phyloP scores from a whole-genome alignment of 805 yeast genomes.

The Candida pseudofarinosa region DNA sequence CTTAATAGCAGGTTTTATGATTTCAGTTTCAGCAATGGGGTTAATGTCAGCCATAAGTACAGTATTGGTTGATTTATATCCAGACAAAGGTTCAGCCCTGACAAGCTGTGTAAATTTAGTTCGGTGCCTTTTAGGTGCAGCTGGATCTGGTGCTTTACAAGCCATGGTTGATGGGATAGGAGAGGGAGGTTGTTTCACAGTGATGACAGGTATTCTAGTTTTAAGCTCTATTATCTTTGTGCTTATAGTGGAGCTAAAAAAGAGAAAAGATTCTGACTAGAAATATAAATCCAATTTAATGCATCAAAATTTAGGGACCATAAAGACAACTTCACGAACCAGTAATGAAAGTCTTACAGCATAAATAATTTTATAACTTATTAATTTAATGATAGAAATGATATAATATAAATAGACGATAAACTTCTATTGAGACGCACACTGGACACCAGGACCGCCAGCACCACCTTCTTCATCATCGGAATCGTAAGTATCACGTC shows the following conservation, averaged over 20 bases:
- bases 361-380: too few relatives aligned
- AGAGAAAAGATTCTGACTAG: too few relatives aligned
- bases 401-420: neutral
- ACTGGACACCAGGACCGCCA: conserved; percentile 76
- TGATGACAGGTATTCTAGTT: conserved; percentile 50
- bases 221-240: conserved; percentile 1
- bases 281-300: too few relatives aligned
- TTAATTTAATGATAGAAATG: neutral
- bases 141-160: conserved; percentile 62
- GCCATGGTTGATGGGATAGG: conserved; percentile 56
- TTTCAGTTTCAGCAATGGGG: conserved; percentile 57
- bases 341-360: too few relatives aligned
- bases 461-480: conserved; percentile 47
- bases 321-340: too few relatives aligned
- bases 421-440: conserved; percentile 76
- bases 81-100: conserved; percentile 67
- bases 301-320: too few relatives aligned
- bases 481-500: conserved; percentile 42
- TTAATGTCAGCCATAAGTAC: conserved; percentile 59
- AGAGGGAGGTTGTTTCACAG: conserved; percentile 73
- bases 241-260: neutral
- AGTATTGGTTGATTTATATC: conserved; percentile 71
- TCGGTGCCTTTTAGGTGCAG: conserved; percentile 71
- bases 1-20: conserved; percentile 52
- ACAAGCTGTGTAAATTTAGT: conserved; percentile 68